A percentile compares a stretch with the other conserved stretches of the same genome.
Conservation (phyloP, 495 filamentous ascomycete species). For the Mytilinidion resinicola region DNA sequence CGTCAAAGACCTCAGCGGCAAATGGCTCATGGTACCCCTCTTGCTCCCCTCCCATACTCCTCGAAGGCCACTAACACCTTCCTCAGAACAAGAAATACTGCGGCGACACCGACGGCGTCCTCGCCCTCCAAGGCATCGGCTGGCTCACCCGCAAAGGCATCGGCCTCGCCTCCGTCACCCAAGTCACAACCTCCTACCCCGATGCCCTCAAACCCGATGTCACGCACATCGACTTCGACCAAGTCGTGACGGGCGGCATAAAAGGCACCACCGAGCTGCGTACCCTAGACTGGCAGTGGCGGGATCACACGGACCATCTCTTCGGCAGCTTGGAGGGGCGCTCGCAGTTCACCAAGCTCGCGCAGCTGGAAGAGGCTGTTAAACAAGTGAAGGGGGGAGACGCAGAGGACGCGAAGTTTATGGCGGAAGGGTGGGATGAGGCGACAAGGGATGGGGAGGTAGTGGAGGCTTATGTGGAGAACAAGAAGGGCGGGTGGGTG, state of each 20-base stretch:
- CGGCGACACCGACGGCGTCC: conserved; percentile 61
- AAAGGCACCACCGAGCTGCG: conserved; percentile 67
- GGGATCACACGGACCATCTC: conserved; percentile 70
- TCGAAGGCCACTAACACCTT: conserved; percentile 2
- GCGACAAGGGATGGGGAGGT: conserved; percentile 47
- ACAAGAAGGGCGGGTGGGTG: conserved; percentile 51
- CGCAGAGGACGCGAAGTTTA: conserved; percentile 35
- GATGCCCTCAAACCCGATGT: conserved; percentile 29
- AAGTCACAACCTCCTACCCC: conserved; percentile 52
- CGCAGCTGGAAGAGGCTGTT: conserved; percentile 38
- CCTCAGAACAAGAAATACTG: conserved; percentile 73
- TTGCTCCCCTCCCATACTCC: neutral
- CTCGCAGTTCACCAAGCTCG: conserved; percentile 46
- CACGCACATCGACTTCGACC: conserved; percentile 74
- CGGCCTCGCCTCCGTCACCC: conserved; percentile 62
- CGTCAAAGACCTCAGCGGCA: conserved; percentile 66
- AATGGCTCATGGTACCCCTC: conserved; percentile 65
- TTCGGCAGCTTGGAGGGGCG: conserved; percentile 68
- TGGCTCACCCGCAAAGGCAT: conserved; percentile 79
- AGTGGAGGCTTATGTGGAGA: conserved; percentile 51
- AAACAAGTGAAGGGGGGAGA: conserved; percentile 44
- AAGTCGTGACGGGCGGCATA: conserved; percentile 69
- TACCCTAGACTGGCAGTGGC: conserved; percentile 60
- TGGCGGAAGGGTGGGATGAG: conserved; percentile 48
- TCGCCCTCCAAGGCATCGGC: conserved; percentile 73